Evolutionary conservation across 73 alveolate genomes (phyloP), one percentile per base, ranked within the genome.

Genomic region (Symbiodinium natans): DNA sequence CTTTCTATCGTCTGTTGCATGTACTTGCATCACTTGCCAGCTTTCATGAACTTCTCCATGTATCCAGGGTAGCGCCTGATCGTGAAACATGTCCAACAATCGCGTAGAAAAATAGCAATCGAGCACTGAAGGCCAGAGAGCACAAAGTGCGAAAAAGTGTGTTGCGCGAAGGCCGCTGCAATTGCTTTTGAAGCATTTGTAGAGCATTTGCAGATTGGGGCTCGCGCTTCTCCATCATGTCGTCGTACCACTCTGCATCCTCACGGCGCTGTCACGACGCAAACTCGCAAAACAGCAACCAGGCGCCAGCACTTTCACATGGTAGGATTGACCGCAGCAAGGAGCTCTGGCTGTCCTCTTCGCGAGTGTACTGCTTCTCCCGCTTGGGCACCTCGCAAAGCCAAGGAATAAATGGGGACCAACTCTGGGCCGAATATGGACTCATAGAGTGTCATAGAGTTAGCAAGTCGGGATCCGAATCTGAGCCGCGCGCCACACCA

Each of bases 201-300:
- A n/a, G n/a, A n/a, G n/a, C n/a, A n/a, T n/a, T n/a, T n/a, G n/a
- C n/a, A n/a, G n/a, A 1, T 34, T 63, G 29, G 77, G 92, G 19
- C 41, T 3, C 68, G 19, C 3, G 41, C 93, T 86, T 86, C 93
- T 86, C 93, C 93, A 86, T 86, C 93, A 86, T 86, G 83, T 86
- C 93, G 29, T 86, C 93, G 83, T 86, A 86, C 93, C 93, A 86
- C 43, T 86, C 93, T 1, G 93, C 83, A 86, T 86, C 93, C 93
- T 86, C 38, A 17, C 36, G 15, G 29, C 27, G 40, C 42, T 41
- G 21, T 23, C 25, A 38, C 4, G n/a, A 23, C 17, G 33, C 29
- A 15, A 4, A 15, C 41, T 9, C 40, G 9, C 68, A 41, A 13
- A 23, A 25, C n/a, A n/a, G 92, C 3, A 8, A 36, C 41, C 11